Base-by-base conservation (phyloP, 2,329 filamentous ascomycete genomes). In the Emergomyces orientalis region DNA sequence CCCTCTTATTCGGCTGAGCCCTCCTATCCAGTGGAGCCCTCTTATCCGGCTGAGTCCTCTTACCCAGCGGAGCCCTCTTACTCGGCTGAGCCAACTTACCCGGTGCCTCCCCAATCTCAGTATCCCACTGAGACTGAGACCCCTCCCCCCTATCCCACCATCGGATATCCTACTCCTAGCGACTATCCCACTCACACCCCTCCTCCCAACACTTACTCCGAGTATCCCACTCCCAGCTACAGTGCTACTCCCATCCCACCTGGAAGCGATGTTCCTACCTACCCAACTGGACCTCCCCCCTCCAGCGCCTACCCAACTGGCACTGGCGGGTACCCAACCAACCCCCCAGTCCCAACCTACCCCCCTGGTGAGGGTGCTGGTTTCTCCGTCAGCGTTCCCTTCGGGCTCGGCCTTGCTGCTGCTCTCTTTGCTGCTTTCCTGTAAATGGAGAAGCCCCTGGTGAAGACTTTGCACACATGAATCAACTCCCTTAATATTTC, bases 371-470 rank as follows among this genome's bases (percentile, higher is more conserved):
- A 51, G 17, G 47, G 66, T 66, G 70, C 73, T 63, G 69, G 74
- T 63, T 67, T 75, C 43, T 72, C 71, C 62, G 77, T 75, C 41
- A 74, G 73, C 58, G 75, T 66, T 62, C 73, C 76, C 30, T 69
- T 78, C 63, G 72, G 71, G 47, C 69, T 77, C 59, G 69, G 71
- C n/a, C 64, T 78, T 27, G 78, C 76, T 66, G 77, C 76, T 69
- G 71, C 73, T 64, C 71, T 76, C 58, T 68, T 80, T 56, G 75
- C 76, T 67, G 75, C 76, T 67, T 71, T 80, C 65, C 69, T 79
- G 67, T 79, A 75, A 74, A 62, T 49, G 57, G 39, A 49, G 5
- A 13, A 19, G 2, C 25, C 32, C 32, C 32, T 9, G 9, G 2
- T 22, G 39, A 60, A 9, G 58, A 39, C 27, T 30, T 17, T 3